Base-by-base conservation (phyloP, 2,329 filamentous ascomycete genomes). In the Alternaria consortialis region DNA sequence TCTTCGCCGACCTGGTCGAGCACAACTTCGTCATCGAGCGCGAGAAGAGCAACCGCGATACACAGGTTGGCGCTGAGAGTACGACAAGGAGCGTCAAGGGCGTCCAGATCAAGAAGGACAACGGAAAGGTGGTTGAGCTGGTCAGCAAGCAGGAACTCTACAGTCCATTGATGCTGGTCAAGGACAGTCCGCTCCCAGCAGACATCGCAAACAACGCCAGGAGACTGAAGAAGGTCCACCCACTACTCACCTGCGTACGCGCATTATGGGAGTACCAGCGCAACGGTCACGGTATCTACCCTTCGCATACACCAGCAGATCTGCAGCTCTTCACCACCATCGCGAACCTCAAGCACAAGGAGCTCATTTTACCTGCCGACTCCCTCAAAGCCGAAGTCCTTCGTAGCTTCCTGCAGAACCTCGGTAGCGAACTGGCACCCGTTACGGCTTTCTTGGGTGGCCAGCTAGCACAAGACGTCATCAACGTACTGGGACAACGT, bases 91-190 rank as follows among this genome's bases (percentile, higher is more conserved):
- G 87, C 68, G 85, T 98, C 59, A 80, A 94, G 32, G 85, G 87
- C 66, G 88, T 93, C 11, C 87, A 88, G 51, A 90, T 88, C 13
- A 92, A 87, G 74, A 84, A 63, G 25, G 69, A 90, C 59, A 85
- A 78, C 47, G 82, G 84, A 48, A 94, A 93, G 79, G 69, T 64
- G n/a, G 87, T 91, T 54, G 95, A 99, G 77, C 86, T 93, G 67
- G 93, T 99, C 60, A 95, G 91, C 53, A 98, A 98, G 83, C 88
- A 91, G 65, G 95, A 99, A 76, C 83, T 90, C 1, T 99, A 97
- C 83, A 93, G 91, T 4, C 94, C 94, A 1, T 90, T 96, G 79
- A 86, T 92, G 65, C 87, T 97, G n/a, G 91, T 91, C 61, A 94
- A 96, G 75, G 88, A 88, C 9, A 92, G 92, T 8, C 86, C 86